Evolutionary conservation across 768 basidiomycete genomes (phyloP).

Genomic region (Phylloporus sp.): DNA sequence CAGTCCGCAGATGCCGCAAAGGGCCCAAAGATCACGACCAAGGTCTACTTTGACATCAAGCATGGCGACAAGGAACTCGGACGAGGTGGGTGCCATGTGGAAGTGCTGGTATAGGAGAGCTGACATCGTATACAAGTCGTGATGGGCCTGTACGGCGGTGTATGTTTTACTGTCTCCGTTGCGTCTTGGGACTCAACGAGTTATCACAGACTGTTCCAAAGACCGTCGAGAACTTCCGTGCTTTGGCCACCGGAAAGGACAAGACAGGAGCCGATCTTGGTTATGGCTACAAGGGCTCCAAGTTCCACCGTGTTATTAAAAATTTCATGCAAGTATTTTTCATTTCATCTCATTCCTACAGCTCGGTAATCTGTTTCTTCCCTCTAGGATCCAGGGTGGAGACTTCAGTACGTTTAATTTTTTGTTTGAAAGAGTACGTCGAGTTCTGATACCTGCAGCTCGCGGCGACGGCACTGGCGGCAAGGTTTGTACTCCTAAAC

Average conservation of each 20-base stretch:
- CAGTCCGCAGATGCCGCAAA: slow-evolving; percentile 76
- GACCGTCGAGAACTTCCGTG: slow-evolving; percentile 97
- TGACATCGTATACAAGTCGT: slow-evolving; percentile 45
- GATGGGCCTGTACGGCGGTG: slow-evolving; percentile 88
- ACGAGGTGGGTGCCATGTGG: slow-evolving; percentile 48
- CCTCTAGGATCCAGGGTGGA: slow-evolving; percentile 89
- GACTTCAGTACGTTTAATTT: slow-evolving; percentile 78
- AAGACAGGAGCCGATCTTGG: slow-evolving; percentile 63
- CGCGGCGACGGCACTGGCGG: slow-evolving; percentile 87
- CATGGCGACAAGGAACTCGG: slow-evolving; percentile 88
- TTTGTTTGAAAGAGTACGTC: slow-evolving; percentile 11
- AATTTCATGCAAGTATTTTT: slow-evolving; percentile 68
- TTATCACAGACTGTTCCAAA: slow-evolving; percentile 78
- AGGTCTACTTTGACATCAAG: slow-evolving; percentile 91
- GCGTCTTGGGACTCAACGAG: background rate
- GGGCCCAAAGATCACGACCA: slow-evolving; percentile 86
- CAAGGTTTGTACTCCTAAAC: slow-evolving; percentile 48
- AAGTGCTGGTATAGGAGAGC: background rate
- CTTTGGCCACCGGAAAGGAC: slow-evolving; percentile 76
- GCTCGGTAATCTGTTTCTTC: slow-evolving; percentile 1
- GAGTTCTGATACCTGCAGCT: slow-evolving; percentile 40
- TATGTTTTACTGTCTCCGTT: slow-evolving; percentile 31
- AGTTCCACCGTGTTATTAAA: slow-evolving; percentile 96
- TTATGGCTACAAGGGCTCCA: slow-evolving; percentile 91
- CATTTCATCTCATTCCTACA: background rate